A percentile compares a stretch with the other conserved stretches of the same genome.
These are phyloP conservation scores for Lactarius evosmus DNA, from an alignment of 768 basidiomycete species.

Conservation along the genomic window DNA sequence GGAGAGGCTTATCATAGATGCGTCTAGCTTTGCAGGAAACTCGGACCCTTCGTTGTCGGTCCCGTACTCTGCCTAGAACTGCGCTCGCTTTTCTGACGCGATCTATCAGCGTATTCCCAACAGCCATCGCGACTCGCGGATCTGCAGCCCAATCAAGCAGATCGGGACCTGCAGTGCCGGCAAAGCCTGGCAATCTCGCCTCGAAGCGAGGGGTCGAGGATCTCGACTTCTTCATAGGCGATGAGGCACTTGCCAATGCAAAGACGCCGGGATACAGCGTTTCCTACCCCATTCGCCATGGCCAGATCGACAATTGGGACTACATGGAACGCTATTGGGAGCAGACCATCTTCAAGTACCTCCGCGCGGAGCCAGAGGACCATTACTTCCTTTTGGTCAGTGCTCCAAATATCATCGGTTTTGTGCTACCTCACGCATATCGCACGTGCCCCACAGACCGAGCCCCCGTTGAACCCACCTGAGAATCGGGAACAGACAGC, in stretches of 20 bases:
- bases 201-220: conserved; percentile 98
- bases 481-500: conserved; percentile 99
- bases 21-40: conserved; percentile 88
- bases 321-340: conserved; percentile 99
- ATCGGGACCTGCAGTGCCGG: conserved; percentile 72
- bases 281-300: conserved; percentile 95
- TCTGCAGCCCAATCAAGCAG: conserved; percentile 56
- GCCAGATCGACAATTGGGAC: conserved; percentile 98
- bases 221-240: conserved; percentile 99
- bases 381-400: conserved; percentile 96
- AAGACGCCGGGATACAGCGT: conserved; percentile 94
- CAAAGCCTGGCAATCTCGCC: conserved; percentile 88
- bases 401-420: conserved; percentile 19
- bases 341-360: conserved; percentile 99
- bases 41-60: conserved; percentile 97
- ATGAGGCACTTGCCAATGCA: conserved; percentile 93
- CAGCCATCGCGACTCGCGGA: conserved; percentile 90
- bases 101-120: conserved; percentile 84
- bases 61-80: conserved; percentile 12
- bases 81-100: conserved; percentile 2
- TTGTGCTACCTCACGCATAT: not conserved
- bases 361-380: conserved; percentile 97
- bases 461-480: conserved; percentile 95
- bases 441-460: conserved; percentile 59
- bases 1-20: not conserved